Conservation (phyloP, 148 eudicot genomes). For the Rhododendron ovatum region DNA sequence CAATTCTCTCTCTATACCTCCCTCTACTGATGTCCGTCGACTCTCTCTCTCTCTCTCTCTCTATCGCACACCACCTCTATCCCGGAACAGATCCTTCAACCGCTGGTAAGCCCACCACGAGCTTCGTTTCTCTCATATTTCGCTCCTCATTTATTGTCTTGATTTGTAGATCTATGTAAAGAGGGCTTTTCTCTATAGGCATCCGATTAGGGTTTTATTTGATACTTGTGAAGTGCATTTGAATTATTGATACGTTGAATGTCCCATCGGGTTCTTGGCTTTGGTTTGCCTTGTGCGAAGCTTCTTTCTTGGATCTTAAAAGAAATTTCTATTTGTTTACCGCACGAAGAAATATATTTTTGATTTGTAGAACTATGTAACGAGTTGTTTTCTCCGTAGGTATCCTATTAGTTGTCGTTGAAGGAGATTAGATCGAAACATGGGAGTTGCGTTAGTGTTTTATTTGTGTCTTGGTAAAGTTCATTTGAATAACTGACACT, state of each 20-base stretch:
- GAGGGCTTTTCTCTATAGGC: not conserved
- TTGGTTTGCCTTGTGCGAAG: not conserved
- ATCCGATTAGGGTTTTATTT: not conserved
- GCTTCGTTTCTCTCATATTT: not conserved
- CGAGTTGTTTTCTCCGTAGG: not conserved
- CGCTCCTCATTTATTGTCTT: too few relatives aligned
- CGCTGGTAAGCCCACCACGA: slow-evolving; percentile 3
- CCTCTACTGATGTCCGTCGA: not conserved
- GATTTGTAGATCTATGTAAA: not conserved
- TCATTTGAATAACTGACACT: not conserved
- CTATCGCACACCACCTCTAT: not conserved
- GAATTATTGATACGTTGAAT: not conserved
- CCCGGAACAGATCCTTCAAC: not conserved
- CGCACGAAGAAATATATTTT: not conserved
- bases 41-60: not conserved
- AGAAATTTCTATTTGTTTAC: not conserved
- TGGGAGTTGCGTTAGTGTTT: not conserved
- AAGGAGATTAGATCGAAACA: not conserved
- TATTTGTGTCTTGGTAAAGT: not conserved
- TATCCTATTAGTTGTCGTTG: not conserved
- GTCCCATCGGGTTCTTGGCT: not conserved
- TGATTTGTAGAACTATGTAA: not conserved
- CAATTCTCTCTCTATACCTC: not conserved
- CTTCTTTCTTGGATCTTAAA: not conserved
- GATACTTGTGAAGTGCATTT: not conserved